Base-by-base conservation (phyloP, 768 basidiomycete genomes). In the Lentinula guzmanii region DNA sequence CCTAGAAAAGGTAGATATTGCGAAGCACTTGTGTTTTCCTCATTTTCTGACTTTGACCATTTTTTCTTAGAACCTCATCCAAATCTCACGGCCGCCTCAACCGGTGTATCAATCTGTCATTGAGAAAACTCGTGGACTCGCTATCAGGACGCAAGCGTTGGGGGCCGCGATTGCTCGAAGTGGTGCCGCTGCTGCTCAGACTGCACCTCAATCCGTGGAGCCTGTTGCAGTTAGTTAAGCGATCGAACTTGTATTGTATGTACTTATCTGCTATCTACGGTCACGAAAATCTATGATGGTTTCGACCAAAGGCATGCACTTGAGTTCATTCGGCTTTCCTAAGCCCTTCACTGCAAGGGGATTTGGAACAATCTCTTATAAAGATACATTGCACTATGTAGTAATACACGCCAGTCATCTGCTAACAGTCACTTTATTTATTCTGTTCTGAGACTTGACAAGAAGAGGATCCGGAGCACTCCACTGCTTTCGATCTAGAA, bases 31-130 rank as follows among this genome's bases (percentile, higher is more conserved):
- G 37, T 51, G 33, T 52, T 52, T 35, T 45, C 37, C 52, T 18
- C 16, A 9, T 28, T 52, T 53, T 31, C 39, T 45, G 39, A 45
- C 34, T 9, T 21, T 10, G 8, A n/a, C 57, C 45, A 33, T 58
- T 35, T n/a, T 63, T 31, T 18, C 63, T 31, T 74, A 95, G 93
- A 97, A 98, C 71, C 91, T 96, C 66, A 96, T 98, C 68, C 90
- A 95, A 74, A 98, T 98, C 73, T 87, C 92, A 71, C 87, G 95
- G 15, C 90, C 93, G 6, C 85, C 93, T 43, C 81, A 89, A 46
- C 93, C 95, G 1, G 87, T 95, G 18, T 96, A 96, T 74, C 95
- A 96, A 70, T 83, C 90, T 4, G 88, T 98, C 66, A 97, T 97
- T 66, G 95, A 98, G 73, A 96, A 95, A 72, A 97, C 95, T 1